Base-by-base conservation (phyloP, 1,284 basidiomycete species). In the Ustilago bromivora region DNA sequence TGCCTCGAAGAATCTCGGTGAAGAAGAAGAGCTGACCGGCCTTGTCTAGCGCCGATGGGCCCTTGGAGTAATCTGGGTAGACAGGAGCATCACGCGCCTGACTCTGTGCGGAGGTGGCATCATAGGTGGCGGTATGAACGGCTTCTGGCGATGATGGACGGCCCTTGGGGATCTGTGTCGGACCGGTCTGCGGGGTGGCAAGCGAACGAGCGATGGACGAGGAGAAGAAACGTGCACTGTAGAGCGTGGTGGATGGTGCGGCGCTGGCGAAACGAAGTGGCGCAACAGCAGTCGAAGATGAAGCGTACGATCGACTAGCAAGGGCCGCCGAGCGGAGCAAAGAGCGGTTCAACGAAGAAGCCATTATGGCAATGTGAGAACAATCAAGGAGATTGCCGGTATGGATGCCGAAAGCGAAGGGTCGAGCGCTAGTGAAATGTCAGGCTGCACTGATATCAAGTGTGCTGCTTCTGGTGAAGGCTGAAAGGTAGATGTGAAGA, bases 11-110 rank as follows among this genome's bases (percentile, higher is more conserved):
- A 82, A 99, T 98, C 88, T 99, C 97, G 71, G 96, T 98, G 87
- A 99, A 95, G 90, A 99, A 98, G 90, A 99, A 98, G 58, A 98
- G 86, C 87, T 96, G 93, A 54, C 93, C 92, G 47, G 96, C 96
- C 88, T 99, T 99, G 89, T 98, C 94, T 28, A 85, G 61, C 23
- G 84, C 83, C 19, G 80, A 82, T 5, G 93, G 94, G 1, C 95
- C 95, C 57, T 88, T 88, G 41, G 88, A 88, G 80, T 88, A 87
- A 71, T 88, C 87, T 5, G 81, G 81, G 66, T 80, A 78, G 61
- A 70, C 59, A 34, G 76, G 68, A 2, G 58, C 68, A 46, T 63
- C 65, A 32, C 46, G 49, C 8, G 62, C 12, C 56, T 71, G 71
- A 19, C 57, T 38, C 71, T 78, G 71, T n/a, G 38, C 61, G 28